A percentile compares a stretch with the other conserved stretches of the same genome.
phyloP scores from a whole-genome alignment of 139 green algal genomes.

The Micractinium conductrix region DNA sequence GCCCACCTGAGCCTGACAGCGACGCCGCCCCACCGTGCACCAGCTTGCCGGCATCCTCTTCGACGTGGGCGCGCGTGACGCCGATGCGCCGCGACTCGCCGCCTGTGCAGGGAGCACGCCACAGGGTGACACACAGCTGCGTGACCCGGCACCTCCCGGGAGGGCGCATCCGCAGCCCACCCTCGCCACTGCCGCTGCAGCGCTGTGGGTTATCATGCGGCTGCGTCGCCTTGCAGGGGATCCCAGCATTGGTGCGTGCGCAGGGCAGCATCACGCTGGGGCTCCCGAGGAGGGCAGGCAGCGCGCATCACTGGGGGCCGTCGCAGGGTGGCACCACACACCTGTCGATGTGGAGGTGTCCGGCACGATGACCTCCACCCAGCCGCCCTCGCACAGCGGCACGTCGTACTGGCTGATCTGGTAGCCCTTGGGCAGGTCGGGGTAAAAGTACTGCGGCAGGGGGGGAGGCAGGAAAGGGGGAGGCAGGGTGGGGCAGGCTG shows the following conservation, averaged over 20 bases:
- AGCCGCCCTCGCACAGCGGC: constrained; percentile 76
- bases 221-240: too few species aligned
- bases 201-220: too few species aligned
- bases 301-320: neutral
- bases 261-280: too few species aligned
- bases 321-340: too few species aligned
- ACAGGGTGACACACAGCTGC: too few species aligned
- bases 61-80: constrained; percentile 87
- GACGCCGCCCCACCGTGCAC: constrained; percentile 75
- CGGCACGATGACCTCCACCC: constrained; percentile 63
- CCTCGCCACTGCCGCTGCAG: neutral
- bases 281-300: too few species aligned
- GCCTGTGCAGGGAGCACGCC: neutral
- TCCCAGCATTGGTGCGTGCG: too few species aligned
- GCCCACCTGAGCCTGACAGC: constrained; percentile 75
- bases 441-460: constrained; percentile 97
- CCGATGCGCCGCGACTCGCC: constrained; percentile 49
- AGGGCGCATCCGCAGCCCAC: neutral
- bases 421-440: constrained; percentile 98
- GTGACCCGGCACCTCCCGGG: too few species aligned
- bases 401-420: constrained; percentile 97
- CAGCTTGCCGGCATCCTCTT: constrained; percentile 98
- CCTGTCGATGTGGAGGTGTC: constrained; percentile 7
- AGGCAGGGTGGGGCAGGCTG: neutral
- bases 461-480: constrained; percentile 15